Evolutionary conservation across 2,329 filamentous ascomycete genomes (phyloP).

Genomic region (Fusarium sulawesiense): DNA sequence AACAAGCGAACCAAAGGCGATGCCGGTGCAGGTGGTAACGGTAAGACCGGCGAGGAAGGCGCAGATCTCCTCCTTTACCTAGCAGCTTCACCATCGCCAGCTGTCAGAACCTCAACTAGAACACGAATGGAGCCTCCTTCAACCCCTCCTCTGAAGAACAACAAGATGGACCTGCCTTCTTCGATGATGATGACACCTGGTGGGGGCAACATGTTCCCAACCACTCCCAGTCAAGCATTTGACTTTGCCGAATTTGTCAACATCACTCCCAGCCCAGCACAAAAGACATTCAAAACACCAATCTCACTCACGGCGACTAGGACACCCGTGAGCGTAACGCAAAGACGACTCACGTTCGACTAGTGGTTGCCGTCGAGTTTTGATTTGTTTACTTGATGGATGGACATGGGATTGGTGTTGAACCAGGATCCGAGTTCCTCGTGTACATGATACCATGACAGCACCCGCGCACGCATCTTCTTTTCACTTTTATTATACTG

Average conservation of each 20-base stretch:
- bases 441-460: constrained; percentile 54
- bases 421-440: constrained; percentile 34
- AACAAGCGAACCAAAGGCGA: constrained; percentile 62
- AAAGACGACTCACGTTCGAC: constrained; percentile 85
- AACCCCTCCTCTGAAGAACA: constrained; percentile 78
- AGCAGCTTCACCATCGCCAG: constrained; percentile 90
- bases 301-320: constrained; percentile 62
- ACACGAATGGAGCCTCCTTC: constrained; percentile 74
- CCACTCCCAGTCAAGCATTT: constrained; percentile 84
- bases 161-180: constrained; percentile 76
- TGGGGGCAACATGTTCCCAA: constrained; percentile 74
- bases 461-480: constrained; percentile 34
- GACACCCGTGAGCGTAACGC: constrained; percentile 73
- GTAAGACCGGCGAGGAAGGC: constrained; percentile 79
- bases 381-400: constrained; percentile 24
- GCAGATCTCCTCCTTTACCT: constrained; percentile 85
- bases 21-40: constrained; percentile 53
- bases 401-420: constrained; percentile 11
- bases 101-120: constrained; percentile 63
- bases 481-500: constrained; percentile 9
- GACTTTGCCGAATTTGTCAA: constrained; percentile 98
- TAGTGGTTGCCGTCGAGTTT: constrained; percentile 57
- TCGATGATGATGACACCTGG: constrained; percentile 92
- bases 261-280: constrained; percentile 94
- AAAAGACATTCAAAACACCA: constrained; percentile 89